Evolutionary conservation across 192 early-diverging fungal species (phyloP).

Genomic region (Linnemannia elongata): DNA sequence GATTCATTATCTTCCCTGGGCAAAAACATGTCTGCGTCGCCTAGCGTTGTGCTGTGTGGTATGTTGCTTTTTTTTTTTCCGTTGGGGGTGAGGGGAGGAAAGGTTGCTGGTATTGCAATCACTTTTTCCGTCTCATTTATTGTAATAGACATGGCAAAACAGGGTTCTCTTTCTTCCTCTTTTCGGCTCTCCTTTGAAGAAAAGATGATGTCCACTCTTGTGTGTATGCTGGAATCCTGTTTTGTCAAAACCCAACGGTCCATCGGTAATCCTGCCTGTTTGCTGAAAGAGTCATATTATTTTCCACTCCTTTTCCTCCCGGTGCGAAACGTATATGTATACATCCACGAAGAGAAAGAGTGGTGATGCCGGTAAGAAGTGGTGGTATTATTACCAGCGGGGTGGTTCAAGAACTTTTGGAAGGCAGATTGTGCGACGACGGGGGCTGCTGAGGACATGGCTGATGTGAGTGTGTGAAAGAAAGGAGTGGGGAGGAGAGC

Average conservation of each 20-base stretch:
- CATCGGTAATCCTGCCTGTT: neutral
- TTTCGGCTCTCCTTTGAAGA: too few species aligned
- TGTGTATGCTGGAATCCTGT: neutral
- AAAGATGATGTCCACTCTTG: too few species aligned
- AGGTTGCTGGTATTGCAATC: neutral
- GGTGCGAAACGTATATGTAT: neutral
- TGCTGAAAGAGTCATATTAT: neutral
- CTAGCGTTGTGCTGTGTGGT: neutral
- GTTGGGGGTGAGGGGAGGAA: neutral
- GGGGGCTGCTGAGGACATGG: slow-evolving; percentile 54
- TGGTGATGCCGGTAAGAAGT: neutral
- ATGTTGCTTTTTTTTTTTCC: neutral
- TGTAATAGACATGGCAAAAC: too few species aligned
- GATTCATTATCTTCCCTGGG: neutral
- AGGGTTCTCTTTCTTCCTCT: too few species aligned
- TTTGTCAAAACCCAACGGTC: neutral
- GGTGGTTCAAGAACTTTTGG: slow-evolving; percentile 77
- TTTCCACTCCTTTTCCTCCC: neutral
- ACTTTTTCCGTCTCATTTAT: neutral
- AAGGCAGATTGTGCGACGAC: slow-evolving; percentile 72
- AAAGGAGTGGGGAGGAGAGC: slow-evolving; percentile 3
- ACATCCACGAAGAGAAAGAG: neutral
- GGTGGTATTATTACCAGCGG: slow-evolving; percentile 61
- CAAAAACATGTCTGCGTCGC: neutral
- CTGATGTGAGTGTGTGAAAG: neutral